phyloP scores from a whole-genome alignment of 164 flowering plant genomes.

The Liquidambar formosana region DNA sequence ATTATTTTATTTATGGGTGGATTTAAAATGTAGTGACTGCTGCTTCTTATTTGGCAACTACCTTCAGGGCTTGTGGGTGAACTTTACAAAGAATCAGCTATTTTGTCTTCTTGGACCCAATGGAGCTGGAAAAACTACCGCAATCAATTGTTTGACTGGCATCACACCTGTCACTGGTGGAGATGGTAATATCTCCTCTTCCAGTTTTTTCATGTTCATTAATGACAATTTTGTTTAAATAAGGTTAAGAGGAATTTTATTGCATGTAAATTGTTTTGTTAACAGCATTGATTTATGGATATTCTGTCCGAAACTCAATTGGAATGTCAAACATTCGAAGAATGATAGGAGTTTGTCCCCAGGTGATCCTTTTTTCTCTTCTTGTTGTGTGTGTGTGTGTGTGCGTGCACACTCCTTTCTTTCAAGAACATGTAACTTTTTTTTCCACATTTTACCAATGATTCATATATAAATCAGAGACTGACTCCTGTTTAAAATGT shows the following conservation, averaged over 20 bases:
- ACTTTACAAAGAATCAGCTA: constrained; percentile 80
- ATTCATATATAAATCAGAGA: neutral
- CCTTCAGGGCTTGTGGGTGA: constrained; percentile 89
- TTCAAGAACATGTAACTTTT: neutral
- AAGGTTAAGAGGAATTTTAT: neutral
- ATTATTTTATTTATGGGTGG: too few species aligned
- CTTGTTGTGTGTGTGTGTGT: neutral
- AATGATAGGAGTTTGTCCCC: constrained; percentile 95
- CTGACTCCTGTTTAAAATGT: constrained; percentile 11
- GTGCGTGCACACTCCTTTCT: neutral
- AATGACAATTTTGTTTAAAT: neutral
- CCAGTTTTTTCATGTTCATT: neutral
- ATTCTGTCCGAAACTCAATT: constrained; percentile 70
- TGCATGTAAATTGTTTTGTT: constrained; percentile 2
- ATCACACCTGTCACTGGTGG: constrained; percentile 89
- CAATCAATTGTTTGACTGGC: constrained; percentile 96
- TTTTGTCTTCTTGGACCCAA: constrained; percentile 99
- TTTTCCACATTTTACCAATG: neutral
- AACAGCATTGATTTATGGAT: constrained; percentile 86
- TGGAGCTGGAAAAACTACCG: constrained; percentile 98
- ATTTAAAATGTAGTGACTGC: neutral
- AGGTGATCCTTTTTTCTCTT: constrained; percentile 50
- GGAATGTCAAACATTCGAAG: constrained; percentile 87
- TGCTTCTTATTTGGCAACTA: neutral
- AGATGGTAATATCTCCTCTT: constrained; percentile 63